phyloP scores from a whole-genome alignment of 345 rosid genomes.

The Turritis glabra region DNA sequence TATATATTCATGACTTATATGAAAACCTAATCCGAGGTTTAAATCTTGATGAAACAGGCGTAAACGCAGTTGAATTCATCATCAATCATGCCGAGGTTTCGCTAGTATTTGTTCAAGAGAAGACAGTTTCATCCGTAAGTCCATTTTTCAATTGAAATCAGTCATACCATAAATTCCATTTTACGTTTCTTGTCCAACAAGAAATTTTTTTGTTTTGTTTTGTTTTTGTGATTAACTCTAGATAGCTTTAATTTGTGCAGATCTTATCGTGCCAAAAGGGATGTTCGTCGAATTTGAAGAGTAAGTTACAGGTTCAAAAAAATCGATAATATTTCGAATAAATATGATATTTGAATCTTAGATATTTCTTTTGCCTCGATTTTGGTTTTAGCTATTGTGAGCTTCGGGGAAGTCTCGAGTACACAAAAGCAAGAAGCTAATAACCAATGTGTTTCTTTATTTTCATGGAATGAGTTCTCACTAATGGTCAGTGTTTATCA shows the following conservation, averaged over 20 bases:
- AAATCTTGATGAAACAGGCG: constrained; percentile 50
- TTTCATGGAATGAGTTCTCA: constrained; percentile 78
- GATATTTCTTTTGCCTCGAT: neutral
- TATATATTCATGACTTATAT: neutral
- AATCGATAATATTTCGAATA: neutral
- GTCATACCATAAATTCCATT: neutral
- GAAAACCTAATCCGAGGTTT: neutral
- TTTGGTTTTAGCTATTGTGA: constrained; percentile 62
- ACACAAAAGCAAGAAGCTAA: constrained; percentile 74
- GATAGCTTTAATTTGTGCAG: constrained; percentile 47
- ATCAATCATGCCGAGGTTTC: constrained; percentile 93
- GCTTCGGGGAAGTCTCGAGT: constrained; percentile 61
- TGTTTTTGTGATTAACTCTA: neutral
- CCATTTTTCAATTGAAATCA: neutral
- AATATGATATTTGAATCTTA: neutral
- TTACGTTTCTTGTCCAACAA: constrained; percentile 14
- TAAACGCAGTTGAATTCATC: constrained; percentile 90
- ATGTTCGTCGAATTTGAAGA: constrained; percentile 65
- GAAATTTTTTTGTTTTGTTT: neutral
- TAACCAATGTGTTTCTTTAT: constrained; percentile 68
- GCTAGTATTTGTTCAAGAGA: constrained; percentile 76
- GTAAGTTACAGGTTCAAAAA: constrained; percentile 41
- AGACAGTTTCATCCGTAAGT: constrained; percentile 73
- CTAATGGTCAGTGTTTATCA: constrained; percentile 49
- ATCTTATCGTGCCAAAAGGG: constrained; percentile 68